Base-by-base conservation (phyloP, 2,329 filamentous ascomycete genomes). In the Dothideomycetes sp. region DNA sequence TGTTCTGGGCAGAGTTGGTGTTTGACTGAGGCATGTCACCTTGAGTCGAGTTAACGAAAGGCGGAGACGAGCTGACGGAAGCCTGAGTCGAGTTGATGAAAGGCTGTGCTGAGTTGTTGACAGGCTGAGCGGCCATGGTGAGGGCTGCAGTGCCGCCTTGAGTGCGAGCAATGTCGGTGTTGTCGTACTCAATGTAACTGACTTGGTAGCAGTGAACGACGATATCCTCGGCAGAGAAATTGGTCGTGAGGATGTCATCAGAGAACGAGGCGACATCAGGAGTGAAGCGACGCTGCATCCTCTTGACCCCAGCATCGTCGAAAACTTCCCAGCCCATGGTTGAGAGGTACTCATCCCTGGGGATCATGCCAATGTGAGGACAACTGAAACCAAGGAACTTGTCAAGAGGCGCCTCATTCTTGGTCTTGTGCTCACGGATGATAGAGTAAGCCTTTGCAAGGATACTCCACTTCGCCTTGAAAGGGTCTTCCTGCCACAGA, bases 361-460 rank as follows among this genome's bases (percentile, higher is more conserved):
- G 51, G 11, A 69, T 54, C 40, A 76, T 60, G 17, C 64, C 62
- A 53, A 75, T 67, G 39, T 65, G 54, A 31, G 65, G 63, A 43
- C 65, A 65, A 33, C 62, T 64, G 44, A 69, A 48, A 12, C 48
- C 46, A 32, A 75, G 60, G 55, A 73, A 75, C 8, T 60, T 53
- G 33, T 68, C 61, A 25, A 76, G 59, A 31, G 66, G 60, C 17
- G 69, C 63, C 22, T 64, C 59, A 16, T 59, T 55, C 47, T 67
- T 67, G 50, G 70, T 68, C 38, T 68, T 53, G 31, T 66, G 59
- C 49, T 74, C 71, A 33, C 71, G 66, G 33, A 73, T 61, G 45
- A 65, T 63, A 22, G 71, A 75, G 61, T 73, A 76, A 13, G 71
- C 68, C 51, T 72, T 73, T 33, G 70, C 68, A 43, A 75, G 55